Evolutionary conservation across 129 eudicot species (phyloP).

Genomic region (Chrysanthemum seticuspe): DNA sequence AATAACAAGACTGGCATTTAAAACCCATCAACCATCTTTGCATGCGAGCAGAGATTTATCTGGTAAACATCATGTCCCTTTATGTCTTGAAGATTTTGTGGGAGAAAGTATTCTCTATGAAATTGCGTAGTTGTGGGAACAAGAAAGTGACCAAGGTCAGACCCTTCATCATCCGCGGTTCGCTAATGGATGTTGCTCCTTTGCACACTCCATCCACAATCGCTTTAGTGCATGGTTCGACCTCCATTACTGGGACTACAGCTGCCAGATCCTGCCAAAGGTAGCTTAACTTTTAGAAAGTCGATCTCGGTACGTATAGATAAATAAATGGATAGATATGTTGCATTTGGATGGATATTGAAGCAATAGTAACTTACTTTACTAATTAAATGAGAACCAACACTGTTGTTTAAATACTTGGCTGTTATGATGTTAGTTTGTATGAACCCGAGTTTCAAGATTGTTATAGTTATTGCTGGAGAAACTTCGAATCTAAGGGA

Average conservation of each 20-base stretch:
- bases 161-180: slow-evolving; percentile 27
- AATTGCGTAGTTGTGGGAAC: slow-evolving; percentile 28
- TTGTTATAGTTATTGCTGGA: slow-evolving; percentile 31
- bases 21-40: not conserved
- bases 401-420: slow-evolving; percentile 16
- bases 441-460: slow-evolving; percentile 42
- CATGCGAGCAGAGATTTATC: not conserved
- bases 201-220: slow-evolving; percentile 38
- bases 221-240: slow-evolving; percentile 33
- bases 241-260: slow-evolving; percentile 29
- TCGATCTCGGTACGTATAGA: not conserved
- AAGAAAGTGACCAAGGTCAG: slow-evolving; percentile 26
- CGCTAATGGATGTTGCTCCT: slow-evolving; percentile 36
- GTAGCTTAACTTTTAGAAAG: not conserved
- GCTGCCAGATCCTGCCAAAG: slow-evolving; percentile 12
- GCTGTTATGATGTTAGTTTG: slow-evolving; percentile 33
- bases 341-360: not conserved
- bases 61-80: not conserved
- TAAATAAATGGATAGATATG: not conserved
- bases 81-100: not conserved
- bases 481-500: slow-evolving; percentile 47
- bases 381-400: slow-evolving; percentile 11
- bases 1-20: not conserved
- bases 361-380: slow-evolving; percentile 18
- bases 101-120: not conserved